Conservation (phyloP, 2,329 filamentous ascomycete genomes). For the Ascocoryne sarcoides region DNA sequence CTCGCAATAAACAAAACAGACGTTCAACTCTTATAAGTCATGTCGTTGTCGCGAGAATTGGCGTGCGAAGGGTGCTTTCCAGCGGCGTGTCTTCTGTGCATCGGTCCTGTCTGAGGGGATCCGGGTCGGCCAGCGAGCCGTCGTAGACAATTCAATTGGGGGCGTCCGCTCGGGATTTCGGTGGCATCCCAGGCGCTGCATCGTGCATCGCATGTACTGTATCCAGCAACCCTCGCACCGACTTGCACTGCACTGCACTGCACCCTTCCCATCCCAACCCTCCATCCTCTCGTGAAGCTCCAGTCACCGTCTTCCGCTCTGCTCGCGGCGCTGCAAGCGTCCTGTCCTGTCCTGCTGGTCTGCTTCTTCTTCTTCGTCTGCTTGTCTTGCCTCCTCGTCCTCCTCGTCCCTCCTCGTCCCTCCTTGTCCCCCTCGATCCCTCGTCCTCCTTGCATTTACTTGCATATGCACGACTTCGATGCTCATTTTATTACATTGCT, state of each 20-base stretch:
- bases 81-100: not conserved
- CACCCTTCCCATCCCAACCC: not conserved
- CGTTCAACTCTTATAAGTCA: not conserved
- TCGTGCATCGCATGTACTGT: not conserved
- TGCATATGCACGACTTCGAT: conserved; percentile 11
- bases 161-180: not conserved
- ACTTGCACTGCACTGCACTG: conserved; percentile 1
- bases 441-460: not conserved
- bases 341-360: too few species aligned
- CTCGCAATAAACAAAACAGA: not conserved
- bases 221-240: not conserved
- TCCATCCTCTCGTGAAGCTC: too few species aligned
- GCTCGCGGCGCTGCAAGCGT: too few species aligned
- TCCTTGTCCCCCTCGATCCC: too few species aligned
- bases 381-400: too few species aligned
- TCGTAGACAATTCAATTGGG: too few species aligned
- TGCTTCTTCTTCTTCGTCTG: too few species aligned
- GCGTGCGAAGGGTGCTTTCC: not conserved
- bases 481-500: conserved; percentile 8
- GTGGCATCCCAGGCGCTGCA: not conserved
- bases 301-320: not conserved
- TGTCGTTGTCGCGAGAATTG: not conserved
- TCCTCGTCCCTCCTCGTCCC: too few species aligned
- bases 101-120: not conserved
- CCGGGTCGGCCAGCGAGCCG: not conserved